These are phyloP conservation scores for Thalassiosira livingstoniorum DNA, from an alignment of 352 stramenopile genomes.

Conservation along the genomic window DNA sequence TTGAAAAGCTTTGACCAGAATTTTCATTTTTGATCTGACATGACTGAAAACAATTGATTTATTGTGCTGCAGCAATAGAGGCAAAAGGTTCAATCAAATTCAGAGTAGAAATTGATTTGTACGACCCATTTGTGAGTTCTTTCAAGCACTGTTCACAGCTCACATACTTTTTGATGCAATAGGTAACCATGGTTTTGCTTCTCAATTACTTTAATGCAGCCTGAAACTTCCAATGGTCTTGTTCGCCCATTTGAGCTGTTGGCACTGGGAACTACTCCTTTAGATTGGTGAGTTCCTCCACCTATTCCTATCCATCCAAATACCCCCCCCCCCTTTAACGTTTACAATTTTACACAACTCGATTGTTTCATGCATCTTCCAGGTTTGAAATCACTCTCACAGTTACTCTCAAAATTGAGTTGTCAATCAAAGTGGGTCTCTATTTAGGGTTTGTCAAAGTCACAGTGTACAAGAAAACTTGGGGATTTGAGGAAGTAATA, in stretches of 20 bases:
- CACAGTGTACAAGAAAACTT: constrained; percentile 11
- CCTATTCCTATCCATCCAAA: neutral
- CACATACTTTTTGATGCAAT: neutral
- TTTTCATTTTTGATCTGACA: too few relatives aligned
- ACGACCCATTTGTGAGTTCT: too few relatives aligned
- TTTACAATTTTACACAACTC: too few relatives aligned
- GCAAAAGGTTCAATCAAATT: neutral
- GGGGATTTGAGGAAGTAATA: constrained; percentile 11
- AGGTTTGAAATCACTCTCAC: constrained; percentile 59
- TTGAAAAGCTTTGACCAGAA: constrained; percentile 26
- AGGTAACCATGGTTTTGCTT: neutral
- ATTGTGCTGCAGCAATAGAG: constrained; percentile 41
- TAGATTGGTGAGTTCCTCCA: neutral
- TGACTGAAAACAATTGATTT: too few relatives aligned
- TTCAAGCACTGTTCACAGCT: too few relatives aligned
- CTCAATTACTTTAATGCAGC: constrained; percentile 40
- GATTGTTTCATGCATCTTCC: too few relatives aligned
- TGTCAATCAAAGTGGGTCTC: constrained; percentile 40
- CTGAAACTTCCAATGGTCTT: constrained; percentile 42
- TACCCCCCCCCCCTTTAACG: constrained; percentile 39
- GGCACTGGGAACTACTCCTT: neutral
- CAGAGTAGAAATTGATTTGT: too few relatives aligned
- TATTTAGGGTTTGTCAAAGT: constrained; percentile 24
- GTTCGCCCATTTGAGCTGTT: constrained; percentile 55
- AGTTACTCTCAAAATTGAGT: constrained; percentile 24